phyloP scores from a whole-genome alignment of 805 yeast species.

The Spathaspora sp. region DNA sequence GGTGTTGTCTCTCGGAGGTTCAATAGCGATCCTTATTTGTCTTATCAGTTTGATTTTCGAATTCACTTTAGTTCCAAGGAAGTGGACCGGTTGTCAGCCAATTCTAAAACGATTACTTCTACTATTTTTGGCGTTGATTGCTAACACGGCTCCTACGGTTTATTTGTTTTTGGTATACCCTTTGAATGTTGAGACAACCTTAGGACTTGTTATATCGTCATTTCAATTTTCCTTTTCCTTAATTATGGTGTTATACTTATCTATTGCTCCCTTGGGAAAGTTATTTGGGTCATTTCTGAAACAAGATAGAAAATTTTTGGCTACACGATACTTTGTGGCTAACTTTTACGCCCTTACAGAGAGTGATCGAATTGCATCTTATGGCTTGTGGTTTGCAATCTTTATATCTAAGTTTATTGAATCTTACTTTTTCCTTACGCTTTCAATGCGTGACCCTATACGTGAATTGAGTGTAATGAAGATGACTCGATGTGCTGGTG shows the following conservation, averaged over 20 bases:
- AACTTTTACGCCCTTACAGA: conserved; percentile 53
- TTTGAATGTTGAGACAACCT: conserved; percentile 22
- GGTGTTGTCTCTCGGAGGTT: conserved; percentile 65
- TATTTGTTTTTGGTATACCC: conserved; percentile 48
- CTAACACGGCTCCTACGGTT: conserved; percentile 49
- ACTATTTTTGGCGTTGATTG: conserved; percentile 36
- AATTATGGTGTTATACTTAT: conserved; percentile 50
- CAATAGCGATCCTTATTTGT: conserved; percentile 54
- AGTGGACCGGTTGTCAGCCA: conserved; percentile 70
- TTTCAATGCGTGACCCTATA: conserved; percentile 70
- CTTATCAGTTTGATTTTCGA: conserved; percentile 57
- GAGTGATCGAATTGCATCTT: conserved; percentile 56
- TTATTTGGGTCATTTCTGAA: conserved; percentile 38
- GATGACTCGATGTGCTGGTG: conserved; percentile 59
- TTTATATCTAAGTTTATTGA: conserved; percentile 68
- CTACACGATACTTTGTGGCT: conserved; percentile 58
- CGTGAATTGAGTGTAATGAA: conserved; percentile 60
- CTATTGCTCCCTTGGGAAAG: conserved; percentile 59
- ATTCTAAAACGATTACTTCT: conserved; percentile 45
- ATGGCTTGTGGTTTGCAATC: conserved; percentile 65
- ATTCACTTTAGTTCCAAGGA: conserved; percentile 61
- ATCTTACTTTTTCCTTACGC: conserved; percentile 73
- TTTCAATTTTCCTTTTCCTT: conserved; percentile 57
- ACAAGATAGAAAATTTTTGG: conserved; percentile 39
- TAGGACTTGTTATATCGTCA: conserved; percentile 44